Base-by-base conservation (phyloP, 345 rosid species). In the Durio zibethinus region DNA sequence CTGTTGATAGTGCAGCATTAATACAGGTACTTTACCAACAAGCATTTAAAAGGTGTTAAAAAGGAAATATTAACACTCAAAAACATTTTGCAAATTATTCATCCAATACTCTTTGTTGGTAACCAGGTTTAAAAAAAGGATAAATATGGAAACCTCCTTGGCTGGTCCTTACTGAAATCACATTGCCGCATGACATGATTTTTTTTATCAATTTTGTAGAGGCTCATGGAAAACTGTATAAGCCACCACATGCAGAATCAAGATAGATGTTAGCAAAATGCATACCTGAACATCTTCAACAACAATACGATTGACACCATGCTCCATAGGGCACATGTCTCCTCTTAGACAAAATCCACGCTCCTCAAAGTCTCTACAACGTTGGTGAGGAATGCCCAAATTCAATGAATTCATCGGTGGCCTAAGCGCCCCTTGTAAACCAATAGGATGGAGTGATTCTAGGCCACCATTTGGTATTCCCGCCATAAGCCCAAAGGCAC, bases 311-410 rank as follows among this genome's bases (percentile, higher is more conserved):
- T 95, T 95, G 71, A 95, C 86, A 75, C 99, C 99, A 88, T 95
- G 99, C 93, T 95, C 99, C 99, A 95, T 91, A 6, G 96, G 99
- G 83, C 99, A 95, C 91, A 95, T 93, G 82, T 93, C 99, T 47
- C 99, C 99, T 88, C 97, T 89, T 45, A 95, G 85, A 86, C 99
- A 95, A 87, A 90, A 95, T 67, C 99, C 99, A 73, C 95, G 98
- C 79, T 95, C 99, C 85, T 95, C 99, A 86, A 95, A 95, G 80
- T 95, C 99, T 80, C 98, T 93, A 81, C 99, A 95, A 56, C 95
- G 79, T 67, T 90, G 95, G 59, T 86, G 88, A 77, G 91, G 88
- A 83, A 95, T 93, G 77, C 94, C 92, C 82, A 90, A 83, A 85
- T 80, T 89, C 72, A 92, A 81, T 53, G 92, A 80, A 82, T 78